Base-by-base conservation (phyloP, 2,329 filamentous ascomycete species). In the Apiospora marii region DNA sequence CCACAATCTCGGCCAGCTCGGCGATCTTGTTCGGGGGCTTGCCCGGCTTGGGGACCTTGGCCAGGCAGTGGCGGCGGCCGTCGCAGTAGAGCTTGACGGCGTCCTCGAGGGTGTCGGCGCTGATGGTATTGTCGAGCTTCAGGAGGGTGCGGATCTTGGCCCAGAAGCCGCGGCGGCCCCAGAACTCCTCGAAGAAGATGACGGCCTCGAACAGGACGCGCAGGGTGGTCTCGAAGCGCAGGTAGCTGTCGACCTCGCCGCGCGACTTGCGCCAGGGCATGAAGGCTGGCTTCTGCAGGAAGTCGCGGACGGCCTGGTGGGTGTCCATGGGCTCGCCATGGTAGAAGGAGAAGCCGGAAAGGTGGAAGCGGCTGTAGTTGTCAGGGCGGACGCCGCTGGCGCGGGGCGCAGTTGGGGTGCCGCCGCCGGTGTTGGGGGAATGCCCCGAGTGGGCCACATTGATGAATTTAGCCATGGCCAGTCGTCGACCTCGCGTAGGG, bases 181-280 rank as follows among this genome's bases (percentile, higher is more conserved):
- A 72, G 67, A 71, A 73, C 5, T 53, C 30, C 7, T 19, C 8
- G 24, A 73, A 73, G 48, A 69, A 69, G n/a, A 64, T n/a, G 34
- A 72, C 70, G 64, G 67, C 72, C 53, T 71, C 72, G 58, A 73
- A 69, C 4, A 73, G 67, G 16, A 73, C 34, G 37, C 67, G 53
- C n/a, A 73, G n/a, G 48, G 69, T 73, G 44, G 70, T 73, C 24
- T 51, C 30, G 46, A 70, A 70, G 67, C 72, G 72, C 10, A 73
- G 64, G 16, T n/a, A 48, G n/a, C 44, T 43, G 19, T 67, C 34
- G 22, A 34, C 24, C 1, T 46, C 48, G 13, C 58, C 67, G 44
- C 34, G 37, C 8, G 61, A 46, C 46, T 61, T 64, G 4, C 44
- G 34, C 19, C 22, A 7, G 46, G 72, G 72, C 67, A 73, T 44